These are phyloP conservation scores for Keqinozyma sinolaborantium DNA, from an alignment of 1,139 yeast species.

Conservation along the genomic window DNA sequence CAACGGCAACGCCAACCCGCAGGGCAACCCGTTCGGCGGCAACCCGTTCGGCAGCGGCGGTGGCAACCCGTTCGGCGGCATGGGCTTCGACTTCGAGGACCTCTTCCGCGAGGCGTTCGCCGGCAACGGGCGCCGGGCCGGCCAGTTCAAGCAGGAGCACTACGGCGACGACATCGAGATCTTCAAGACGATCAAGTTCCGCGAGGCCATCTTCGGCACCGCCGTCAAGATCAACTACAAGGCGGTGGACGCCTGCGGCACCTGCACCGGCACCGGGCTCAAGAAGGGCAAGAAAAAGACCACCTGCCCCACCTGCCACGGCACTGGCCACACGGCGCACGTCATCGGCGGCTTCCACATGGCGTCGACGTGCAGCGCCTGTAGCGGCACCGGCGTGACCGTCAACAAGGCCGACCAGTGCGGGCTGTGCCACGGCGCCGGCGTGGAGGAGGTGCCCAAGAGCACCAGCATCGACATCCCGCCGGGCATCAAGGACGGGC, in stretches of 20 bases:
- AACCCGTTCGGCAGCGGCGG: conserved; percentile 31
- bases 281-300: conserved; percentile 71
- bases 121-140: conserved; percentile 36
- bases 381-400: conserved; percentile 86
- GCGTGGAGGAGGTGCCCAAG: conserved; percentile 68
- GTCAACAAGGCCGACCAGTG: conserved; percentile 72
- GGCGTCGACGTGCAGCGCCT: conserved; percentile 87
- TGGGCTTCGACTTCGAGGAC: conserved; percentile 77
- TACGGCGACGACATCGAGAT: conserved; percentile 91
- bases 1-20: conserved; percentile 57
- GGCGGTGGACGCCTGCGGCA: conserved; percentile 71
- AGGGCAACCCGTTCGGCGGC: conserved; percentile 41
- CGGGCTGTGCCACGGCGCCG: conserved; percentile 81
- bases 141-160: conserved; percentile 61
- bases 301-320: conserved; percentile 87
- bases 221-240: conserved; percentile 65
- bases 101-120: conserved; percentile 74
- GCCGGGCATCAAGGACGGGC: conserved; percentile 83
- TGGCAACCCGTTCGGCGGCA: conserved; percentile 43
- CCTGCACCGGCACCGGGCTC: conserved; percentile 85
- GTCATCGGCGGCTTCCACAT: conserved; percentile 93
- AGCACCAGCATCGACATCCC: conserved; percentile 81
- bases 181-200: conserved; percentile 67
- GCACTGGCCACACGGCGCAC: conserved; percentile 89
- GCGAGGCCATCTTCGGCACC: conserved; percentile 85